Percentiles rank a stretch among this genome's conserved stretches.
Evolutionary conservation across 2,329 filamentous ascomycete genomes (phyloP).

Genomic region (Epichloe hybrida): DNA sequence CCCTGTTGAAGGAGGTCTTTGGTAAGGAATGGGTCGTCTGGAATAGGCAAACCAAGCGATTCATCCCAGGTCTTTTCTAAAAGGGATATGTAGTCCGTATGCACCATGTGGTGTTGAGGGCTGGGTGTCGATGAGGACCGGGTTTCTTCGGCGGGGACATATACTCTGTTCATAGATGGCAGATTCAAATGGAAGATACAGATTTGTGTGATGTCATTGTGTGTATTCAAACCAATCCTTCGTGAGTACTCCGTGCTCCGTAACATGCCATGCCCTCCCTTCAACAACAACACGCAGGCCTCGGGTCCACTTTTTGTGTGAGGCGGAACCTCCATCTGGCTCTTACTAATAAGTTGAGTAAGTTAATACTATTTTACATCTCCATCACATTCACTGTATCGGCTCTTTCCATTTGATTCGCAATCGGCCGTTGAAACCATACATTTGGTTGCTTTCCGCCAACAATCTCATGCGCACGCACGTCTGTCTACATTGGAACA

Average conservation of each 20-base stretch:
- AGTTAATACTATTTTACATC: neutral
- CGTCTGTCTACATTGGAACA: neutral
- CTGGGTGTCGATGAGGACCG: neutral
- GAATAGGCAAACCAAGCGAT: conserved; percentile 32
- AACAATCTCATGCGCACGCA: neutral
- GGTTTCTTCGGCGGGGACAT: too few relatives aligned
- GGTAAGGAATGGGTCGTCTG: conserved; percentile 34
- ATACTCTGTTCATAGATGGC: too few relatives aligned
- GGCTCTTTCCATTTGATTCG: neutral
- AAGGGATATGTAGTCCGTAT: too few relatives aligned
- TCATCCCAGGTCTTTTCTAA: conserved; percentile 25
- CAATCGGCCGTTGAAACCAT: neutral
- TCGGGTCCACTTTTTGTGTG: neutral
- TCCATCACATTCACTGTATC: neutral
- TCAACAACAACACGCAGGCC: neutral
- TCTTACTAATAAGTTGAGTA: neutral
- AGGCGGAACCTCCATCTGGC: neutral
- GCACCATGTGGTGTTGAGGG: neutral
- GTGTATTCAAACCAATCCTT: too few relatives aligned
- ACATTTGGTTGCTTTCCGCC: neutral
- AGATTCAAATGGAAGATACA: too few relatives aligned
- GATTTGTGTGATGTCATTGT: too few relatives aligned
- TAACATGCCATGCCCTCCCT: neutral
- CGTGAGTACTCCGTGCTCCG: too few relatives aligned
- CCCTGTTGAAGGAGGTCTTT: conserved; percentile 33